Evolutionary conservation across 208 protist genomes (phyloP).

Genomic region (Strigomonas oncopelti): DNA sequence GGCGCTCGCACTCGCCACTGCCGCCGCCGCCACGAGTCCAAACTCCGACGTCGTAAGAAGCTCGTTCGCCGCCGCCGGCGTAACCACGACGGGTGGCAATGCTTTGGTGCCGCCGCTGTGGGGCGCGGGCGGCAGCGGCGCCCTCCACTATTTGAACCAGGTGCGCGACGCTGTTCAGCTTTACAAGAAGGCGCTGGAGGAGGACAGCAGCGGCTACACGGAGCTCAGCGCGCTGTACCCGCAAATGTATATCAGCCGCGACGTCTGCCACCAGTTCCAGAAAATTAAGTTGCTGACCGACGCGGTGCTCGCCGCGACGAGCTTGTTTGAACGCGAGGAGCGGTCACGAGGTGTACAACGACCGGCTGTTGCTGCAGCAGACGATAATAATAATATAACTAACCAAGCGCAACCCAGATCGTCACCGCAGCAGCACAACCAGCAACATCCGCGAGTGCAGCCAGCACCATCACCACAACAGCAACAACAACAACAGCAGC

Average conservation of each 20-base stretch:
- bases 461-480: too few relatives aligned
- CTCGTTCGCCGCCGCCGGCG: background rate
- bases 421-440: too few relatives aligned
- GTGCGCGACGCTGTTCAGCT: constrained; percentile 30
- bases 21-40: background rate
- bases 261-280: constrained; percentile 1
- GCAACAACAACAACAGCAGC: too few relatives aligned
- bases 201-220: constrained; percentile 26
- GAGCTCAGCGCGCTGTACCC: constrained; percentile 26
- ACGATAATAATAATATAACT: too few relatives aligned
- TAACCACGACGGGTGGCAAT: constrained; percentile 9
- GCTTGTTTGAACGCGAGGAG: too few relatives aligned
- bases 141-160: constrained; percentile 32
- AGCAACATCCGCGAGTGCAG: too few relatives aligned
- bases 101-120: constrained; percentile 37
- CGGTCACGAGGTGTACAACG: too few relatives aligned
- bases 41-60: background rate
- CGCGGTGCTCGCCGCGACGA: too few relatives aligned
- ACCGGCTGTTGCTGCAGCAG: too few relatives aligned
- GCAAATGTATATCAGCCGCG: background rate
- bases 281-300: too few relatives aligned
- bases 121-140: constrained; percentile 27
- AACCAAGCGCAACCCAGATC: too few relatives aligned
- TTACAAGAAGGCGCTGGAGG: constrained; percentile 28
- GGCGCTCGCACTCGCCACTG: background rate